Percentiles rank a stretch among this genome's conserved stretches.
These are phyloP conservation scores for Aschersonia sp. DNA, from an alignment of 2,329 filamentous ascomycete species.

Conservation along the genomic window DNA sequence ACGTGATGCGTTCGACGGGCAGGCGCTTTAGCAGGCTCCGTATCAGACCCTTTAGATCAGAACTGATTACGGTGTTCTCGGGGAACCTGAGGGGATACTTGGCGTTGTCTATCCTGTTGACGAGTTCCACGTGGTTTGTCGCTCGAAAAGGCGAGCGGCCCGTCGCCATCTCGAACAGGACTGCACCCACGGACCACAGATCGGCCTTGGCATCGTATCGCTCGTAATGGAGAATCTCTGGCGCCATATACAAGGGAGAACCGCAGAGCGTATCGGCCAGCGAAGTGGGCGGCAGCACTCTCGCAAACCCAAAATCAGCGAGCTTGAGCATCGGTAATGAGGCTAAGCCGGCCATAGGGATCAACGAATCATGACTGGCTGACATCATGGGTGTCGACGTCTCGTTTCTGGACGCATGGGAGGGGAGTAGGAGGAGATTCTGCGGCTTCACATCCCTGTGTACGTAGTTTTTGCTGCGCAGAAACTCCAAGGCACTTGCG, in stretches of 20 bases:
- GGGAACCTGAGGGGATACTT: slow-evolving; percentile 79
- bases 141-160: slow-evolving; percentile 85
- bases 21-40: slow-evolving; percentile 70
- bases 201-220: slow-evolving; percentile 96
- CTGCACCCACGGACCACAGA: slow-evolving; percentile 93
- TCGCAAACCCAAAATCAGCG: slow-evolving; percentile 96
- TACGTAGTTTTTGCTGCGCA: slow-evolving; percentile 73
- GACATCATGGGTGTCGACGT: slow-evolving; percentile 47
- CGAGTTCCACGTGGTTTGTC: slow-evolving; percentile 83
- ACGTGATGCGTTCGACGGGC: slow-evolving; percentile 72
- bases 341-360: slow-evolving; percentile 64
- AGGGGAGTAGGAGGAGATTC: slow-evolving; percentile 81
- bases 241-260: slow-evolving; percentile 96
- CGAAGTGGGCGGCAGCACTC: slow-evolving; percentile 78
- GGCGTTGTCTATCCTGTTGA: slow-evolving; percentile 80
- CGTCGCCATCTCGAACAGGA: slow-evolving; percentile 88
- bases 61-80: slow-evolving; percentile 53
- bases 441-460: slow-evolving; percentile 97
- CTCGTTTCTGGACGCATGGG: slow-evolving; percentile 52
- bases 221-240: slow-evolving; percentile 92
- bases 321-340: slow-evolving; percentile 94
- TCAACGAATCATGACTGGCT: slow-evolving; percentile 65
- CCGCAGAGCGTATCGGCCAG: slow-evolving; percentile 93
- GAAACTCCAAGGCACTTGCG: slow-evolving; percentile 77
- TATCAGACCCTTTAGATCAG: slow-evolving; percentile 70